These are phyloP conservation scores for Plasmodium berghei DNA, from an alignment of 169 alveolate species.

Conservation along the genomic window DNA sequence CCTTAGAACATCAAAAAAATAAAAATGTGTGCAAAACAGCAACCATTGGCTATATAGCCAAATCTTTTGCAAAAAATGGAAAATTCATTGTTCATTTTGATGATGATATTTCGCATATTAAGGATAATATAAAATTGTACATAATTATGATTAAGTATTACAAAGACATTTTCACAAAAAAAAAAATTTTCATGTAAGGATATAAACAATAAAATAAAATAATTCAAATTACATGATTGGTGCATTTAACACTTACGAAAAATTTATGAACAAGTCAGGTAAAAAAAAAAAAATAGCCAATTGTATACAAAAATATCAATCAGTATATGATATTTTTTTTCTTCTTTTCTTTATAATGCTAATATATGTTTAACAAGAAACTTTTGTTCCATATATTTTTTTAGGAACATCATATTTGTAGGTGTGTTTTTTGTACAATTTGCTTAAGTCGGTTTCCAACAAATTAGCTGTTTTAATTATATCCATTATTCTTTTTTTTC, in stretches of 20 bases:
- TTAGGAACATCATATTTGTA: conserved; percentile 5
- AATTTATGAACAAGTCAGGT: neutral
- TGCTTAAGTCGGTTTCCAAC: neutral
- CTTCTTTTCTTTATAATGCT: too few species aligned
- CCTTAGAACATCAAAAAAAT: conserved; percentile 3
- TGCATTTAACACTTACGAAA: neutral
- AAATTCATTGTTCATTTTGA: conserved; percentile 41
- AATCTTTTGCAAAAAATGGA: conserved; percentile 69
- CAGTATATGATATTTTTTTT: too few species aligned
- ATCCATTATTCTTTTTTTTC: conserved; percentile 15
- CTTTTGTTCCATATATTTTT: conserved; percentile 11
- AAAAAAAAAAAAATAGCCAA: neutral
- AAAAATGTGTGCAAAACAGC: neutral
- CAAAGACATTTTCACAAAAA: conserved; percentile 56
- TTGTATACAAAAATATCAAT: too few species aligned
- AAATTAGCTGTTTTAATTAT: neutral
- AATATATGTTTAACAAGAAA: conserved; percentile 8
- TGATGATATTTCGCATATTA: conserved; percentile 38
- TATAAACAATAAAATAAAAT: neutral
- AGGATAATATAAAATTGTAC: conserved; percentile 17
- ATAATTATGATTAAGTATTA: conserved; percentile 28
- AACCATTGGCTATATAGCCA: conserved; percentile 21
- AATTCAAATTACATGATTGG: too few species aligned
- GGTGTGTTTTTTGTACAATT: neutral
- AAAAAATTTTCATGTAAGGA: conserved; percentile 20